Base-by-base conservation (phyloP, 2,329 filamentous ascomycete species). In the Talaromyces sp. region DNA sequence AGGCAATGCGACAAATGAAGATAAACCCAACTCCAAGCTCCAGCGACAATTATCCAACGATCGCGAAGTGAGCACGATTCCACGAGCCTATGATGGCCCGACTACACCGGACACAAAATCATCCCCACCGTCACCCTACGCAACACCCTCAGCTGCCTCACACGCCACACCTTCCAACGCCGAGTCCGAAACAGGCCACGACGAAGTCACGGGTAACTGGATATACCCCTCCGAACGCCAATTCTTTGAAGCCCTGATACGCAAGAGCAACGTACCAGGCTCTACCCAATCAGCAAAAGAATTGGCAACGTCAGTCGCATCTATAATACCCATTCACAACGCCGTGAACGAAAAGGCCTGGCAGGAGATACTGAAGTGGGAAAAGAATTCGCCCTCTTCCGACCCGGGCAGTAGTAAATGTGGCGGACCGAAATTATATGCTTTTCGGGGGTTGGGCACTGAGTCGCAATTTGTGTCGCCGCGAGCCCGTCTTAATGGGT, bases 311-410 rank as follows among this genome's bases (percentile, higher is more conserved):
- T 93, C 97, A 78, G 97, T 97, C 89, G 89, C 87, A 73, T 91
- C 91, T 39, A 93, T 98, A 39, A 93, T 98, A 63, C 95, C 93
- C 2, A 98, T 98, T 72, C 95, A 99, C 81, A 99, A 99, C 76
- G 95, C 95, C 52, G 95, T 99, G 68, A 99, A 99, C 79, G 95
- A 99, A 85, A 85, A 92, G 49, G 95, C 95, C 0, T 99, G 95
- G 95, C 84, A 87, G 68, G 91, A 98, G 80, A 98, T 99, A 69
- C 87, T 91, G 71, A 82, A 86, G 52, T 99, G 95, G 95, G 95
- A 99, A 80, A 84, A 82, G 50, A 90, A 89, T 0, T 91, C 86
- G 66, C 78, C 77, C 4, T 73, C 70, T 70, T 81, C 79, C 77
- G 86, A 65, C 77, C 81, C 43, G 81, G 90, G 70, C 80, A 85